Evolutionary conservation across 2,329 filamentous ascomycete species (phyloP).

Genomic region (Geosmithia putterillii): DNA sequence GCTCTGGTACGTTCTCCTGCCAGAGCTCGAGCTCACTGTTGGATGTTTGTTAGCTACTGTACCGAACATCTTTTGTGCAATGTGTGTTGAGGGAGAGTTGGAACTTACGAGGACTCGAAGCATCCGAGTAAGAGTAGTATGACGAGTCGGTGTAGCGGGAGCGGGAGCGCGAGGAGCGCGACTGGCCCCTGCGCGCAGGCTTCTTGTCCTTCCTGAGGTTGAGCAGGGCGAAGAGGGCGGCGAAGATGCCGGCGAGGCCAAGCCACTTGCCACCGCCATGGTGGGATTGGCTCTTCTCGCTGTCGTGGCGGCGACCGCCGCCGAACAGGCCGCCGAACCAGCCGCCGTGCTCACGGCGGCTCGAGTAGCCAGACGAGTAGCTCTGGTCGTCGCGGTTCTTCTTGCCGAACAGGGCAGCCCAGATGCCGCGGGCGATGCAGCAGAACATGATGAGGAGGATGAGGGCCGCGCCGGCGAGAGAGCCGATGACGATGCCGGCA

Average conservation of each 20-base stretch:
- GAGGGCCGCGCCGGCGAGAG: constrained; percentile 52
- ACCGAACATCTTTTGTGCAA: too few relatives aligned
- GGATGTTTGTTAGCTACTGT: constrained; percentile 3
- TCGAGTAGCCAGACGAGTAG: constrained; percentile 42
- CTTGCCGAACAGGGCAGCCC: constrained; percentile 51
- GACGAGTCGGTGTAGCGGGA: constrained; percentile 37
- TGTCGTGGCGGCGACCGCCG: not conserved
- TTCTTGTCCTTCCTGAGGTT: constrained; percentile 40
- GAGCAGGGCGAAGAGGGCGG: constrained; percentile 40
- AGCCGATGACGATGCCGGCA: constrained; percentile 69
- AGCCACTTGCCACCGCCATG: constrained; percentile 38
- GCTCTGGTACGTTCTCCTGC: constrained; percentile 18
- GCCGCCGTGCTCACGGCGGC: constrained; percentile 32
- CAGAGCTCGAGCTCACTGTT: constrained; percentile 11
- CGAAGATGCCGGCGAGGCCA: constrained; percentile 35
- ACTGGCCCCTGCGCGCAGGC: constrained; percentile 24
- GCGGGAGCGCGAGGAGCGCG: constrained; percentile 19
- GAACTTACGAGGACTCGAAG: constrained; percentile 38
- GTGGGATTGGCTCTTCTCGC: constrained; percentile 38
- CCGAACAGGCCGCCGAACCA: constrained; percentile 44
- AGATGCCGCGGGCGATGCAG: constrained; percentile 53
- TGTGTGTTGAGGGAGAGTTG: too few relatives aligned
- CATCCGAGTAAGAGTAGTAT: constrained; percentile 39
- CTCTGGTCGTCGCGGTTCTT: constrained; percentile 47
- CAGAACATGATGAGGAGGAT: constrained; percentile 63